Evolutionary conservation across 306 rosid genomes (phyloP).

Genomic region (Medicago arabica): DNA sequence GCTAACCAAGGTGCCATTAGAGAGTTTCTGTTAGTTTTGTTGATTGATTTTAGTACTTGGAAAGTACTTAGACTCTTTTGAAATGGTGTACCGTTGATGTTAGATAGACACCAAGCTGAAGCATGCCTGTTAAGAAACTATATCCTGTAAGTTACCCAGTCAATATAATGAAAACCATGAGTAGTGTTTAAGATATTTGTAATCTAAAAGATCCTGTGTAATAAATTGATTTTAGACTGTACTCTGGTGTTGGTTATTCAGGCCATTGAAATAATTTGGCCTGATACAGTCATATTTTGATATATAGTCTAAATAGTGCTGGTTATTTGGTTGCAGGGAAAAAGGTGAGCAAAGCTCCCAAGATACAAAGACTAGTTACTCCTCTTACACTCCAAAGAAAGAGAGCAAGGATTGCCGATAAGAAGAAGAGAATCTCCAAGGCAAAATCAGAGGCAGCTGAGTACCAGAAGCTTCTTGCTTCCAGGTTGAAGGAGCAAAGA

Average conservation of each 20-base stretch:
- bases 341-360: constrained; percentile 57
- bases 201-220: not conserved
- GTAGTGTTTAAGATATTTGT: not conserved
- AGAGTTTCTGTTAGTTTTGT: not conserved
- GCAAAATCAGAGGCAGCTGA: constrained; percentile 56
- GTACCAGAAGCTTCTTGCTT: constrained; percentile 55
- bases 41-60: not conserved
- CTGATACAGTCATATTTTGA: not conserved
- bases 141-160: not conserved
- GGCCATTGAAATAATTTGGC: not conserved
- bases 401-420: constrained; percentile 50
- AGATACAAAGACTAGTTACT: constrained; percentile 52
- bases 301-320: not conserved
- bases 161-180: not conserved
- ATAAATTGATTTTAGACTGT: not conserved
- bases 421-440: constrained; percentile 54
- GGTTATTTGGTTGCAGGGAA: constrained; percentile 39
- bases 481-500: constrained; percentile 55
- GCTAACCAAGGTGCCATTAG: not conserved
- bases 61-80: not conserved
- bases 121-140: not conserved
- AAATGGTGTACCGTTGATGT: not conserved
- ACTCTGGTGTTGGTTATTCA: not conserved
- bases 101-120: not conserved
- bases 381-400: constrained; percentile 57